These are phyloP conservation scores for Bifiguratus adelaidae DNA, from an alignment of 192 early-diverging fungal species.

Conservation along the genomic window DNA sequence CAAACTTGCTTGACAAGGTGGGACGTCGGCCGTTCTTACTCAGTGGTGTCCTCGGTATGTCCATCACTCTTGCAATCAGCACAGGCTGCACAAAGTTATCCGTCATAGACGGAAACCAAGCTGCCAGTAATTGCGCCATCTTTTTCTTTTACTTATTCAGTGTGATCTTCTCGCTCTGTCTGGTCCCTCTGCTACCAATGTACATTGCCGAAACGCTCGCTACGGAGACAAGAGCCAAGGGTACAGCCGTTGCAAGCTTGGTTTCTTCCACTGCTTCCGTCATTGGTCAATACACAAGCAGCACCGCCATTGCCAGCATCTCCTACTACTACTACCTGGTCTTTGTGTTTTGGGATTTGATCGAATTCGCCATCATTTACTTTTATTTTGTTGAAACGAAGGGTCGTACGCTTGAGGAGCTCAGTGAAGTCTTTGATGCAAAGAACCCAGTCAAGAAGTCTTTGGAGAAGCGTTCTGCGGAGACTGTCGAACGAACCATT, in stretches of 20 bases:
- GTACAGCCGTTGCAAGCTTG: conserved; percentile 27
- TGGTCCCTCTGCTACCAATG: conserved; percentile 33
- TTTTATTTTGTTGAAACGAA: conserved; percentile 52
- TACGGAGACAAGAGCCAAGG: conserved; percentile 28
- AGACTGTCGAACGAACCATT: too few species aligned
- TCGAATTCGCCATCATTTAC: conserved; percentile 8
- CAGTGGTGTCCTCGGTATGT: too few species aligned
- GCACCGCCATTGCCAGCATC: conserved; percentile 9
- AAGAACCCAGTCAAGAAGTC: too few species aligned
- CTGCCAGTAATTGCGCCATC: conserved; percentile 8
- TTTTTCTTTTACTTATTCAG: conserved; percentile 25
- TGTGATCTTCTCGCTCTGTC: conserved; percentile 31
- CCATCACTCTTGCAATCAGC: conserved; percentile 21
- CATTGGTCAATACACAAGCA: conserved; percentile 7
- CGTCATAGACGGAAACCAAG: conserved; percentile 11
- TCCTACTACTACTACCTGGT: conserved; percentile 13
- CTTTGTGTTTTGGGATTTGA: conserved; percentile 6
- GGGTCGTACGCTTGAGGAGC: conserved; percentile 69
- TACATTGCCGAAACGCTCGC: conserved; percentile 32
- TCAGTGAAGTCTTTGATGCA: conserved; percentile 68
- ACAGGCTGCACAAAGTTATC: conserved; percentile 1
- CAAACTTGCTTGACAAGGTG: conserved; percentile 17
- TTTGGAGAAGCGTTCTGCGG: too few species aligned
- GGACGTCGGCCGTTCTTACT: conserved; percentile 28
- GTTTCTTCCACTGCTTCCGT: conserved; percentile 24